These are phyloP conservation scores for Termitomyces sp. DNA, from an alignment of 768 basidiomycete species.

Conservation along the genomic window DNA sequence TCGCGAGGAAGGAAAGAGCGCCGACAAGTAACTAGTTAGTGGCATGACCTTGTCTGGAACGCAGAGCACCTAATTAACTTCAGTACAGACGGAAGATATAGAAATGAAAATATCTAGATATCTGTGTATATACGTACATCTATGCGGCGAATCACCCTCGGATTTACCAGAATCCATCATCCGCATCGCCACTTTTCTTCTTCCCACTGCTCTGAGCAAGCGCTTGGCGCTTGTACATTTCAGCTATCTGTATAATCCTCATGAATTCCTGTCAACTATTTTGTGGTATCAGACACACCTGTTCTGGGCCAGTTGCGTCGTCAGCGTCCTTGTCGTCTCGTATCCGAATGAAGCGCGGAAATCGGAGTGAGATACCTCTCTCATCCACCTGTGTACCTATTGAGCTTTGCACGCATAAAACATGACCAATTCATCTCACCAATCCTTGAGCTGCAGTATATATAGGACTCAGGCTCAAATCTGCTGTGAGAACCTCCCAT, in stretches of 20 bases:
- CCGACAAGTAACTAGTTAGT: conserved; percentile 16
- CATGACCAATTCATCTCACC: conserved; percentile 37
- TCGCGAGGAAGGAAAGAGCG: conserved; percentile 34
- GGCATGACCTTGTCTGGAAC: neutral
- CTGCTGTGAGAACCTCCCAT: conserved; percentile 98
- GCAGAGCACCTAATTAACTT: neutral
- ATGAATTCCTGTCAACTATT: neutral
- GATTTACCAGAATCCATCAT: conserved; percentile 75
- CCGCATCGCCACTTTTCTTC: conserved; percentile 63
- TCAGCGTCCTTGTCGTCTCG: conserved; percentile 93
- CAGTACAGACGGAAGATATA: conserved; percentile 10
- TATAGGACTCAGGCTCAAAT: conserved; percentile 92
- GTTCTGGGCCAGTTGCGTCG: conserved; percentile 89
- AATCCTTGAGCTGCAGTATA: conserved; percentile 93
- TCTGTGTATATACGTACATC: conserved; percentile 15
- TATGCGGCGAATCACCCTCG: neutral
- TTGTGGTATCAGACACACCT: conserved; percentile 41
- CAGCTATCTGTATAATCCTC: conserved; percentile 57
- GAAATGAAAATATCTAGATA: conserved; percentile 8
- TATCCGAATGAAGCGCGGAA: conserved; percentile 89
- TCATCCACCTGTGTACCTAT: conserved; percentile 57
- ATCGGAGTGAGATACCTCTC: conserved; percentile 91
- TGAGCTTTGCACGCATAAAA: neutral
- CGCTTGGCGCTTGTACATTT: conserved; percentile 90
- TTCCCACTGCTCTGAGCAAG: conserved; percentile 71